These are phyloP conservation scores for Ciborinia camelliae DNA, from an alignment of 2,329 filamentous ascomycete genomes.

Conservation along the genomic window DNA sequence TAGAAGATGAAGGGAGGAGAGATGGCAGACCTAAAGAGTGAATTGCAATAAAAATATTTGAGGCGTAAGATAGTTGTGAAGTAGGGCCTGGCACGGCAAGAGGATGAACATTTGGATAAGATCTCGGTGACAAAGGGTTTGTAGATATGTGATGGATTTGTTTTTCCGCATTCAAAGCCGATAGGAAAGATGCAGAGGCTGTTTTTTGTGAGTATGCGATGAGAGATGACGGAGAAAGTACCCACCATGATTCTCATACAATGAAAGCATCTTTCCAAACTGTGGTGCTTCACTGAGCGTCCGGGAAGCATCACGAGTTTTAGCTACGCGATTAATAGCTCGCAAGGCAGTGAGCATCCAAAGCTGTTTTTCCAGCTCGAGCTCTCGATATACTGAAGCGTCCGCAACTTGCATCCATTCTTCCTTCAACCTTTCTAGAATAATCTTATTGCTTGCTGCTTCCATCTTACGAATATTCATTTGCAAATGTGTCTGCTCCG, in stretches of 20 bases:
- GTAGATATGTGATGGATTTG: slow-evolving; percentile 46
- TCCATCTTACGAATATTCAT: slow-evolving; percentile 55
- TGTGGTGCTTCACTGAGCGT: neutral
- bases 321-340: slow-evolving; percentile 16
- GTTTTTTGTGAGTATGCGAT: slow-evolving; percentile 9
- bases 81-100: slow-evolving; percentile 38
- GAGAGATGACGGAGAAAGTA: neutral
- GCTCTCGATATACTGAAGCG: slow-evolving; percentile 47
- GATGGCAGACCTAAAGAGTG: slow-evolving; percentile 56
- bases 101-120: slow-evolving; percentile 38
- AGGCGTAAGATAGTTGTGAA: slow-evolving; percentile 40
- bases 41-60: slow-evolving; percentile 46
- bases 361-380: slow-evolving; percentile 54
- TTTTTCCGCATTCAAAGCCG: slow-evolving; percentile 38
- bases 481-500: slow-evolving; percentile 43
- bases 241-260: slow-evolving; percentile 37
- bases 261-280: slow-evolving; percentile 29
- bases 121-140: slow-evolving; percentile 37
- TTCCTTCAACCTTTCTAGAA: slow-evolving; percentile 54
- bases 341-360: slow-evolving; percentile 61
- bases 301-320: neutral
- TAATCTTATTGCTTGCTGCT: slow-evolving; percentile 48
- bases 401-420: slow-evolving; percentile 46
- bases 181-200: slow-evolving; percentile 35
- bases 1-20: slow-evolving; percentile 52